Percentiles rank a stretch among this genome's conserved stretches.
Conservation (phyloP, 495 filamentous ascomycete genomes). For the Aspergillus kassunensis region DNA sequence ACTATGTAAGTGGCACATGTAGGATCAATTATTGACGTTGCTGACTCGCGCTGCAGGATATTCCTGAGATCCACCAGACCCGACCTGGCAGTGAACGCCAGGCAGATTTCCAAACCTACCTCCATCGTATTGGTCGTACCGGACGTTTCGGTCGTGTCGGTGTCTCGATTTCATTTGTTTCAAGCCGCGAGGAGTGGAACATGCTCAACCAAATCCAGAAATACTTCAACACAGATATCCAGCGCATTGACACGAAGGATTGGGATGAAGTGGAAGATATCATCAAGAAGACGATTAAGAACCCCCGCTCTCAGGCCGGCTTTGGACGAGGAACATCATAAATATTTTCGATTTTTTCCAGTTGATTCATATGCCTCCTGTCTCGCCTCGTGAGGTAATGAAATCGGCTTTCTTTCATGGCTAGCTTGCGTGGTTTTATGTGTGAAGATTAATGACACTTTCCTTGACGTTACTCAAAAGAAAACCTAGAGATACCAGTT, state of each 20-base stretch:
- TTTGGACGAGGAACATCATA: slow-evolving; percentile 29
- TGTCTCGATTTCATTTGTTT: slow-evolving; percentile 88
- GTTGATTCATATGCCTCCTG: no score
- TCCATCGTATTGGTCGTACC: slow-evolving; percentile 96
- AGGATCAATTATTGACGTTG: no score
- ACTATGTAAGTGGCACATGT: slow-evolving; percentile 65
- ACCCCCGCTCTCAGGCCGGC: slow-evolving; percentile 61
- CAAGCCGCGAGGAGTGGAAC: slow-evolving; percentile 68
- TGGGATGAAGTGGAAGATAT: slow-evolving; percentile 83
- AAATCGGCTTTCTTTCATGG: slow-evolving; percentile 1
- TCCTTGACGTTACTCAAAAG: slow-evolving; percentile 13
- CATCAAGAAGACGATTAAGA: slow-evolving; percentile 81
- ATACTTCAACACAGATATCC: slow-evolving; percentile 60
- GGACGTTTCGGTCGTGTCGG: slow-evolving; percentile 97
- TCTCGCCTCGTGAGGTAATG: no score
- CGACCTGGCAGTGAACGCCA: slow-evolving; percentile 25
- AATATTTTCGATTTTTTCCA: no score
- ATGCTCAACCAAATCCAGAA: slow-evolving; percentile 72
- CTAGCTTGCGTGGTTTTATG: slow-evolving; percentile 20
- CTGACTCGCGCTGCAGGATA: slow-evolving; percentile 41
- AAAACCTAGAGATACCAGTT: slow-evolving; percentile 33
- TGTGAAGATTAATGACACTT: slow-evolving; percentile 31
- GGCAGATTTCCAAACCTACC: slow-evolving; percentile 88
- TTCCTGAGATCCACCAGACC: slow-evolving; percentile 45
- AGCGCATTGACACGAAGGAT: slow-evolving; percentile 60